Evolutionary conservation across 176 grass and related monocot genomes (phyloP).

Genomic region (Aegilops umbellulata): DNA sequence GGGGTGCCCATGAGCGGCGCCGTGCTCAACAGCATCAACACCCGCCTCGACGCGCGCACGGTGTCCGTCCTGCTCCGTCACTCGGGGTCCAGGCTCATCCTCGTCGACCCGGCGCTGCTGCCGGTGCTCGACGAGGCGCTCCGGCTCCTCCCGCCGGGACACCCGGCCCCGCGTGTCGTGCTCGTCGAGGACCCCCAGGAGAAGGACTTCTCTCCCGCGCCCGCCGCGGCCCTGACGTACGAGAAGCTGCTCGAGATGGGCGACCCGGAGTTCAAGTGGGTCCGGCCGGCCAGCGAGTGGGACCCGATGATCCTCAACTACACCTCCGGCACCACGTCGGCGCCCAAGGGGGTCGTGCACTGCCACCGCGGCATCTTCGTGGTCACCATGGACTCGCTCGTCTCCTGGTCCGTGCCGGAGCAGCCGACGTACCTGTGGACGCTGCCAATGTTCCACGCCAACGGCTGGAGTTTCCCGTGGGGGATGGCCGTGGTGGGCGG

Average conservation of each 20-base stretch:
- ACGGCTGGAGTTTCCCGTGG: conserved; percentile 88
- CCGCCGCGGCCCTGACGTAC: conserved; percentile 44
- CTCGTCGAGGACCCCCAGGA: conserved; percentile 75
- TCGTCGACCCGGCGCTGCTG: conserved; percentile 53
- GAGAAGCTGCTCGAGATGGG: conserved; percentile 58
- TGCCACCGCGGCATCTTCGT: conserved; percentile 83
- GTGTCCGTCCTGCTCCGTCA: conserved; percentile 39
- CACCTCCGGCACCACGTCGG: conserved; percentile 94
- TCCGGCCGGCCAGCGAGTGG: conserved; percentile 66
- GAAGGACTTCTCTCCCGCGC: neutral
- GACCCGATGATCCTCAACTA: conserved; percentile 96
- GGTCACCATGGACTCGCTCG: conserved; percentile 51
- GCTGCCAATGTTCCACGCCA: conserved; percentile 90
- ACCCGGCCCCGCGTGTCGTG: conserved; percentile 45
- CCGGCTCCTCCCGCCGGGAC: conserved; percentile 42
- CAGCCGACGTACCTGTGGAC: conserved; percentile 80
- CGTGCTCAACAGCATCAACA: conserved; percentile 89
- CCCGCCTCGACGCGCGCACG: conserved; percentile 79
- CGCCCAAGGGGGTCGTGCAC: conserved; percentile 86
- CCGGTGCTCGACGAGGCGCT: conserved; percentile 53
- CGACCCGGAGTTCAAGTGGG: conserved; percentile 64
- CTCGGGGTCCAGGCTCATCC: conserved; percentile 62
- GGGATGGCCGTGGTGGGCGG: conserved; percentile 68
- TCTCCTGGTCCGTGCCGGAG: conserved; percentile 58
- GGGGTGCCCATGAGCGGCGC: conserved; percentile 95